These are phyloP conservation scores for Erysimum cheiri DNA, from an alignment of 441 rosid genomes.

Conservation along the genomic window DNA sequence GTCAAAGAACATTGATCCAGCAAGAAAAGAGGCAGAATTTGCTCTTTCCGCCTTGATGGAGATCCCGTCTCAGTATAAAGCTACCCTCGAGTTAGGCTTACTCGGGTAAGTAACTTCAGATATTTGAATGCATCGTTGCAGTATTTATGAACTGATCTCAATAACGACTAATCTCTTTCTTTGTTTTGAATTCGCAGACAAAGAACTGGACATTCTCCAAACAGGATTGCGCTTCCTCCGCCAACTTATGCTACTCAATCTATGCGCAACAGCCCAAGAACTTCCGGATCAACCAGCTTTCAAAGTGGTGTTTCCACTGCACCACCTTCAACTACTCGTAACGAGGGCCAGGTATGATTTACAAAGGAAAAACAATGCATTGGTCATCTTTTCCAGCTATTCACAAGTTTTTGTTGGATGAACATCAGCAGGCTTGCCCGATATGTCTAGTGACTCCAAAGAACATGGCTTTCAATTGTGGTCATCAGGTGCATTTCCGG, in stretches of 20 bases:
- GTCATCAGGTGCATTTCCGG: constrained; percentile 77
- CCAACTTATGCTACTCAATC: constrained; percentile 63
- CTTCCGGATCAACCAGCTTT: constrained; percentile 58
- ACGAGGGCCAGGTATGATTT: constrained; percentile 66
- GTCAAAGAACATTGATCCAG: constrained; percentile 61
- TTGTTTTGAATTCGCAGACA: constrained; percentile 44
- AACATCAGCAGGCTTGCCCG: constrained; percentile 64
- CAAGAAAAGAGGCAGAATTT: constrained; percentile 83
- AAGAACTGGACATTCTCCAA: constrained; percentile 55
- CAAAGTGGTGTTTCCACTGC: constrained; percentile 56
- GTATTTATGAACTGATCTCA: constrained; percentile 14
- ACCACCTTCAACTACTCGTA: constrained; percentile 53
- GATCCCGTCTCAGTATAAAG: constrained; percentile 90
- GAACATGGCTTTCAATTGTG: constrained; percentile 96
- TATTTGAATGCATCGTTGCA: neutral
- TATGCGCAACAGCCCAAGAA: constrained; percentile 49
- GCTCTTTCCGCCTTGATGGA: constrained; percentile 96
- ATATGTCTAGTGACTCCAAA: constrained; percentile 69
- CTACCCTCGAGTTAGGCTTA: constrained; percentile 78
- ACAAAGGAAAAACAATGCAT: constrained; percentile 12
- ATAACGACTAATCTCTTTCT: constrained; percentile 11
- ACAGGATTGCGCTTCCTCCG: constrained; percentile 83
- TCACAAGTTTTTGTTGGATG: constrained; percentile 15
- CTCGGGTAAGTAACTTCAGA: constrained; percentile 60
- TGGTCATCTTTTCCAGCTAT: neutral